Evolutionary conservation across 2,329 filamentous ascomycete species (phyloP), one percentile per base, ranked within the genome.

Genomic region (Trichoderma breve): DNA sequence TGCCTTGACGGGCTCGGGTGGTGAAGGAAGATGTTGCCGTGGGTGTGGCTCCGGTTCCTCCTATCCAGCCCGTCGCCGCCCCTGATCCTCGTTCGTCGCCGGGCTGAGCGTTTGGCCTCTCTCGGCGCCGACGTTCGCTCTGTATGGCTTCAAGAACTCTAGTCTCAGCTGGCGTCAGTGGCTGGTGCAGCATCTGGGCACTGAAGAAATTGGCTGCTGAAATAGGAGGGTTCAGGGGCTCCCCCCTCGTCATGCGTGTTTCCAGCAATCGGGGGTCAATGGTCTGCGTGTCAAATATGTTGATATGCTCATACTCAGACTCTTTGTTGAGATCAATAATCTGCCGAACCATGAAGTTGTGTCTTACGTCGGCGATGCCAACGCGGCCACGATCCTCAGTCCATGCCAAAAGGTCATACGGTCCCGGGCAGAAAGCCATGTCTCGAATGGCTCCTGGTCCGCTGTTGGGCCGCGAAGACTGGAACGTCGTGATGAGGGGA

Each of bases 391-490:
- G 91, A 77, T 97, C 93, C 81, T 99, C 96, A 9, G 94, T 93
- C 95, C 96, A 98, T 7, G 97, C 92, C 53, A 99, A 84, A 21
- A 99, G 88, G 79, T 98, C 95, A 85, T 92, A 95, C 0, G 95
- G 93, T 1, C 93, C 92, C 0, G 95, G 95, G 5, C 93, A 94
- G 79, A 99, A 99, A 1, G 92, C 88, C 92, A 98, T 97, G 73
- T 94, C 93, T 73, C 96, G 89, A 68, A 98, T 90, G 36, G 95
- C 94, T 57, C 95, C 95, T 24, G 88, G 86, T 26, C 89, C 87
- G n/a, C 85, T 86, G 73, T 88, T 87, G 0, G 93, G 89, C 73
- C 93, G 86, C 0, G 94, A 95, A 18, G 94, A 95, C 72, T 88
- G 88, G 77, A 98, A 94, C 9, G 91, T 88, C 26, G 91, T 91